Conservation (phyloP, 108 stramenopile genomes). For the Skeletonema costatum region DNA sequence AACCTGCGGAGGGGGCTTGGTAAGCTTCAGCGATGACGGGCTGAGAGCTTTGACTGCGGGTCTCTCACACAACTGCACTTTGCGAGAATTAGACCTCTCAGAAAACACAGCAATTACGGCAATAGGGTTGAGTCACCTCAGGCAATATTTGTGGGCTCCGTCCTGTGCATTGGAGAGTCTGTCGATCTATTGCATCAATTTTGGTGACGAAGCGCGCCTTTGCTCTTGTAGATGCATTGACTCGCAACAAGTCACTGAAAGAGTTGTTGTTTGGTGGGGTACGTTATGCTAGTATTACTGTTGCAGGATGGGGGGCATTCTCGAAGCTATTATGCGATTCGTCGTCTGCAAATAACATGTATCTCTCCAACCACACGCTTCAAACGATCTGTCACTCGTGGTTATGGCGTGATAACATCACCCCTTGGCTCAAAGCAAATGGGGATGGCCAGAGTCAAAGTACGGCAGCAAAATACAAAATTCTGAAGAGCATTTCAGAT, state of each 20-base stretch:
- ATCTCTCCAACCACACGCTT: conserved; percentile 17
- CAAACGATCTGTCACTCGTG: background rate
- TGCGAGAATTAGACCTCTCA: too few species aligned
- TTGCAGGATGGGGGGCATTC: conserved; percentile 4
- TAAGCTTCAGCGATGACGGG: too few species aligned
- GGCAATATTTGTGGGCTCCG: too few species aligned
- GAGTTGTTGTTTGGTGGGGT: background rate
- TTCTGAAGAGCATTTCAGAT: background rate
- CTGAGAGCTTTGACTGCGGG: too few species aligned
- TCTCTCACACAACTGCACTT: too few species aligned
- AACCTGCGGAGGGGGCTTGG: too few species aligned
- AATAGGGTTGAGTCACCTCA: too few species aligned
- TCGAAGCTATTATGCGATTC: conserved; percentile 5
- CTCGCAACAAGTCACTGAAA: background rate
- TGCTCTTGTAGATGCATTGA: too few species aligned
- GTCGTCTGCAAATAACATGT: conserved; percentile 5
- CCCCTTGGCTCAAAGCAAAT: background rate
- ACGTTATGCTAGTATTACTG: background rate
- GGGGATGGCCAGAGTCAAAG: background rate
- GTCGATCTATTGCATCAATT: too few species aligned
- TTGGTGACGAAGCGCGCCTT: too few species aligned
- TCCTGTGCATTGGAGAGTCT: too few species aligned
- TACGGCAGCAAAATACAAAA: background rate
- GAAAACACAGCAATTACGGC: too few species aligned
- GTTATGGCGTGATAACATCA: background rate